A percentile compares a stretch with the other conserved stretches of the same genome.
Evolutionary conservation across 1,284 basidiomycete species (phyloP).

Genomic region (Cutaneotrichosporon curvatum): DNA sequence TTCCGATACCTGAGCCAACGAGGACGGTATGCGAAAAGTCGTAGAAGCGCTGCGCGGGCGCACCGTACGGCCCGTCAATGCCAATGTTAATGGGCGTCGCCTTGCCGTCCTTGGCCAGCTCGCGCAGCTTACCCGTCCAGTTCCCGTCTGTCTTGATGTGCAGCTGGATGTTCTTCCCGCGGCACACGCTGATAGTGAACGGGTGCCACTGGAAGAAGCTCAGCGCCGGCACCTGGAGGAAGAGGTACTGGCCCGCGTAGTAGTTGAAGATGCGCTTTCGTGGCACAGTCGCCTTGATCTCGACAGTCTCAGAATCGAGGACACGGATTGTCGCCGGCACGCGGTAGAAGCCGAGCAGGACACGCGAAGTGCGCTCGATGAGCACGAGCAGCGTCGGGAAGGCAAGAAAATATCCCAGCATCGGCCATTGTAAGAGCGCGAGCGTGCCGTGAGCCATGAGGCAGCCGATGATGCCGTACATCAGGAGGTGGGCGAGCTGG

Average conservation of each 20-base stretch:
- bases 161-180: slow-evolving; percentile 17
- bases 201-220: slow-evolving; percentile 27
- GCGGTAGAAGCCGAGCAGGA: slow-evolving; percentile 17
- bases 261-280: slow-evolving; percentile 17
- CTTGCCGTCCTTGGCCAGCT: slow-evolving; percentile 10
- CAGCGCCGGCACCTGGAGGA: slow-evolving; percentile 23
- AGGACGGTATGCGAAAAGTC: slow-evolving; percentile 30
- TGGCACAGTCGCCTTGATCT: slow-evolving; percentile 21
- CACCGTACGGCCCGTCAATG: slow-evolving; percentile 28
- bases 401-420: slow-evolving; percentile 32
- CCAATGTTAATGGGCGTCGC: slow-evolving; percentile 18
- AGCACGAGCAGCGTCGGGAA: slow-evolving; percentile 28
- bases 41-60: slow-evolving; percentile 31
- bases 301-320: slow-evolving; percentile 24
- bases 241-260: slow-evolving; percentile 26
- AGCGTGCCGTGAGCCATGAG: slow-evolving; percentile 26
- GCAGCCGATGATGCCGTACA: slow-evolving; percentile 30
- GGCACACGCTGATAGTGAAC: slow-evolving; percentile 26
- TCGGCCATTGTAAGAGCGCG: slow-evolving; percentile 24
- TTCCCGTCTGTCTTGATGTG: slow-evolving; percentile 32
- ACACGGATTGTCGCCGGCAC: slow-evolving; percentile 21
- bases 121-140: slow-evolving; percentile 22
- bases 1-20: slow-evolving; percentile 26
- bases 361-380: slow-evolving; percentile 17
- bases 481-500: slow-evolving; percentile 28